These are phyloP conservation scores for Myriangium duriaei DNA, from an alignment of 2,329 filamentous ascomycete genomes.

Conservation along the genomic window DNA sequence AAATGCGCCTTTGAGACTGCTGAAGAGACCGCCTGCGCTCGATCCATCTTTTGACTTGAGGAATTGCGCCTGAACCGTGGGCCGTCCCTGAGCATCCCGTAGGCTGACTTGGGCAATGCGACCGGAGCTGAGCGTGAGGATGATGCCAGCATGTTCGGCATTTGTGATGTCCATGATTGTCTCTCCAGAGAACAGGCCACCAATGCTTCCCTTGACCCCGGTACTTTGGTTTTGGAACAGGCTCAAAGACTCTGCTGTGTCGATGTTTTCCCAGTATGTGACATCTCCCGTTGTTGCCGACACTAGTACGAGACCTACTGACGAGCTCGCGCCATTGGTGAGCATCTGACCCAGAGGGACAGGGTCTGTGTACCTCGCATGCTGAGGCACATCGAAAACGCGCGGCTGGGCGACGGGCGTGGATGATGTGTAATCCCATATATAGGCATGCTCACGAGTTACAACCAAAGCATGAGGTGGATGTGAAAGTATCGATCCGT, in stretches of 20 bases:
- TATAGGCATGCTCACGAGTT: slow-evolving; percentile 67
- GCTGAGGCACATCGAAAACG: slow-evolving; percentile 65
- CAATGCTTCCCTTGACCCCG: slow-evolving; percentile 62
- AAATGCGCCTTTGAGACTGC: slow-evolving; percentile 66
- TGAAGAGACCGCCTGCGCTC: slow-evolving; percentile 57
- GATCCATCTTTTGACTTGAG: slow-evolving; percentile 50
- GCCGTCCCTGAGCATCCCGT: slow-evolving; percentile 75
- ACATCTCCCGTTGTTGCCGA: slow-evolving; percentile 75
- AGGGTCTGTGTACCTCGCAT: slow-evolving; percentile 54
- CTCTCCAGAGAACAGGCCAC: slow-evolving; percentile 66
- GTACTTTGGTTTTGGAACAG: slow-evolving; percentile 71
- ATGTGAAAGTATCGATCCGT: slow-evolving; percentile 41
- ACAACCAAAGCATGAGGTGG: slow-evolving; percentile 64
- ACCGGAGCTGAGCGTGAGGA: slow-evolving; percentile 74
- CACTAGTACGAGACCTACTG: slow-evolving; percentile 73
- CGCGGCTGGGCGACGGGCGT: slow-evolving; percentile 60
- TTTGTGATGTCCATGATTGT: slow-evolving; percentile 64
- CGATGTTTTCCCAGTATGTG: slow-evolving; percentile 91
- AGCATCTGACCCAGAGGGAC: slow-evolving; percentile 76
- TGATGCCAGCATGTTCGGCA: slow-evolving; percentile 76
- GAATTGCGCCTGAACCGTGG: slow-evolving; percentile 65
- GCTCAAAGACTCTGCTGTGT: slow-evolving; percentile 71
- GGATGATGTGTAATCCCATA: slow-evolving; percentile 72
- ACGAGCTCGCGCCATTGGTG: slow-evolving; percentile 61
- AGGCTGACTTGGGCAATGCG: slow-evolving; percentile 77